Evolutionary conservation across 2,329 filamentous ascomycete species (phyloP), one percentile per base, ranked within the genome.

Genomic region (Periglandula ipomoeae): DNA sequence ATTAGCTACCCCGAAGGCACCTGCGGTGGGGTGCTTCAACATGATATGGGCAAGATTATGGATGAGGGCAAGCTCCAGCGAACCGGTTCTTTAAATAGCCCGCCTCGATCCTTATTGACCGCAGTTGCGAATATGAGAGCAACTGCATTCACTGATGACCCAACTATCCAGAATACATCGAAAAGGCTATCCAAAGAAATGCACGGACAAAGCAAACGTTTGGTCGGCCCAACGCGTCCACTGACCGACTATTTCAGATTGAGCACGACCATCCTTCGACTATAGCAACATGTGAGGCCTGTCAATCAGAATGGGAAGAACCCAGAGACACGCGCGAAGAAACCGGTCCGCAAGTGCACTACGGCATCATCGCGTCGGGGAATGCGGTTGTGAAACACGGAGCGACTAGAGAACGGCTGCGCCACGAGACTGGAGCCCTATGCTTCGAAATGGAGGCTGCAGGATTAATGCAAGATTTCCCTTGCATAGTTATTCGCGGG

Each of bases 321-420:
- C 4, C 8, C 6, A 11, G 41, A 30, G 19, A 44, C 4, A 8
- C 6, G n/a, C 41, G 41, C 3, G 17, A 45, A 20, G 30, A 35
- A 26, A 27, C 23, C 15, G 27, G 32, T 9, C 15, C 4, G 7
- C 27, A 45, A 19, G 20, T 35, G 22, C 17, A 45, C 27, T 34
- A 45, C 27, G 27, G 43, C 7, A 34, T 45, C 15, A 45, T 45
- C 17, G 43, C 27, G 5, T 35, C 27, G 11, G 27, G 43, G 5
- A 45, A 35, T 35, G 43, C 43, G 27, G 30, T 45, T n/a, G 20
- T 27, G 27, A 45, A 45, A 35, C 27, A 45, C 27, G 27, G 43
- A 35, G 26, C 15, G 27, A 45, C 43, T 15, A 45, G 26, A 9
- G 26, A 35, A 35, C 15, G 15, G 27, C 43, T 45, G 34, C 43